Evolutionary conservation across 2,329 filamentous ascomycete genomes (phyloP), one percentile per base, ranked within the genome.

Genomic region (Aureobasidium mangrovei): DNA sequence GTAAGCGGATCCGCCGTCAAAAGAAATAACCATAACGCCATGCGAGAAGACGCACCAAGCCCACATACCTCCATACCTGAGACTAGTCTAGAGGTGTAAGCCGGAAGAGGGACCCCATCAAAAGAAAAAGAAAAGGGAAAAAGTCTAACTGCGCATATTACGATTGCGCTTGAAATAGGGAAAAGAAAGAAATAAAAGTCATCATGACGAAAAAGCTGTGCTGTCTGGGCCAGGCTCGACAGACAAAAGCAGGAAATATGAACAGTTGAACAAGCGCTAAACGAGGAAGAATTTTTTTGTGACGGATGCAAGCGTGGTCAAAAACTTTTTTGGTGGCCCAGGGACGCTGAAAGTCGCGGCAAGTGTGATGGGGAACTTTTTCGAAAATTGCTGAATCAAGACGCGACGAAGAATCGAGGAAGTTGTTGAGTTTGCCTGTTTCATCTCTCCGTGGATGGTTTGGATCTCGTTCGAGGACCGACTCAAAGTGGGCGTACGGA

Each of bases 181-280:
- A 38, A 52, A 52, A 43, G 48, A 35, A 42, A 33, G 47, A 53
- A 32, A 44, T 6, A 28, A 33, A 33, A 46, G 43, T 10, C 42
- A 47, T 54, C 42, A 35, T 46, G 42, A 54, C 33, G 32, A 26
- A 40, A 28, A 54, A 47, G 43, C 53, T 54, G 53, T 54, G 36
- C 43, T 48, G 53, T 54, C 53, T 48, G 43, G 41, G 29, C 53
- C 42, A 54, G 36, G 53, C 43, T 35, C 29, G 53, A 46, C 53
- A 54, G 53, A 48, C 53, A 9, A 24, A 10, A 32, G 8, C 27
- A 12, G 38, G 24, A 48, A 54, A 41, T 54, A 54, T 54, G 42
- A 42, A 54, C 53, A 54, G 38, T 31, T 41, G 38, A 48, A 48
- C 5, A 54, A 43, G 24, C 53, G 49, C 49, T 53, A 48, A 48